Base-by-base conservation (phyloP, 2,329 filamentous ascomycete species). In the Simplicillium sp. region DNA sequence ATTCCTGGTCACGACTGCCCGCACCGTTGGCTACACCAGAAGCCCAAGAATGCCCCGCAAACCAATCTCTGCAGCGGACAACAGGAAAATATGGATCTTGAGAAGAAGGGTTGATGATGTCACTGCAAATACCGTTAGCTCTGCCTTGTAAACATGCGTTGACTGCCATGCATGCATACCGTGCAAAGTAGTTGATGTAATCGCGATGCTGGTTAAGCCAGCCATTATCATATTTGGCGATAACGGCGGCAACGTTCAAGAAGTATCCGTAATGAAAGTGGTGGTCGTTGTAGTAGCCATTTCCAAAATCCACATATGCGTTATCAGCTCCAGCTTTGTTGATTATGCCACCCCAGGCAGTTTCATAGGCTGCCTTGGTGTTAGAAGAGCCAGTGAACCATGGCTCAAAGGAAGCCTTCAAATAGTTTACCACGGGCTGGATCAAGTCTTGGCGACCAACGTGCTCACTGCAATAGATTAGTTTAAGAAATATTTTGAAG, bases 261-360 rank as follows among this genome's bases (percentile, higher is more conserved):
- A 50, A 51, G 31, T 56, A 56, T 17, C 52, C 53, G 34, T 53
- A 56, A 41, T 56, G 53, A 45, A 56, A 56, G 38, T 55, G 52
- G 36, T 56, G 54, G 31, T 56, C 54, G 44, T 56, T 56, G 44
- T 54, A 54, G 34, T 46, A 52, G 7, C 46, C 48, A 34, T 56
- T 55, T 13, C 54, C 53, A 42, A 53, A 56, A 39, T 56, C 54
- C 15, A 50, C 41, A 8, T 43, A 43, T 16, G 44, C 33, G 29
- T 52, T 49, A 12, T 33, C 40, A 5, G 44, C 42, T 11, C 50
- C 50, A 11, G 48, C 50, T 38, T 47, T 50, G 44, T 46, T 42
- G 36, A 53, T 41, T 15, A 54, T 40, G 34, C 51, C 52, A 3
- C 50, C 50, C 52, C 52, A 54, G 7, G 39, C 44, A 13, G 46